A percentile compares a stretch with the other conserved stretches of the same genome.
phyloP scores from a whole-genome alignment of 345 rosid species.

The Bruguiera sexangula region DNA sequence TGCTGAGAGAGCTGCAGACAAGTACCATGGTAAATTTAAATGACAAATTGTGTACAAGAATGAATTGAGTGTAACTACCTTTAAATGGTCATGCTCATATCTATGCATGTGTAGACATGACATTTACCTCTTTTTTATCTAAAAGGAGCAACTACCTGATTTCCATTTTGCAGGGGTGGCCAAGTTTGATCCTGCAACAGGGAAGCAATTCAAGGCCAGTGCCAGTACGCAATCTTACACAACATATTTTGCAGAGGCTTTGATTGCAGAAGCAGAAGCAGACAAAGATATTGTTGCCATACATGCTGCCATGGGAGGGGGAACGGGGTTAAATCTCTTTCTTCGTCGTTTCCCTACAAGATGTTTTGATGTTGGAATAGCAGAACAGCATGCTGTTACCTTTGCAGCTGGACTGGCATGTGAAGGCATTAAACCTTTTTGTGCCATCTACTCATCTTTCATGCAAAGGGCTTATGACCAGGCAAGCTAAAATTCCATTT shows the following conservation, averaged over 20 bases:
- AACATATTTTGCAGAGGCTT: slow-evolving; percentile 89
- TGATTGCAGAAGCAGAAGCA: slow-evolving; percentile 86
- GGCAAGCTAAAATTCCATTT: slow-evolving; percentile 40
- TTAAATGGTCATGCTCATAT: too few relatives aligned
- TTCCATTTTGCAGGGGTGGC: slow-evolving; percentile 60
- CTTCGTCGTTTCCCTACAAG: slow-evolving; percentile 79
- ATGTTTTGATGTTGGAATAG: slow-evolving; percentile 96
- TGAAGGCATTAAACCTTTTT: slow-evolving; percentile 93
- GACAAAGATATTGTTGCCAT: slow-evolving; percentile 86
- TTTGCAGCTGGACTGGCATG: slow-evolving; percentile 98
- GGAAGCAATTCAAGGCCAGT: slow-evolving; percentile 83
- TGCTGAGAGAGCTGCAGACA: slow-evolving; percentile 94
- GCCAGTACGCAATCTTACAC: slow-evolving; percentile 71
- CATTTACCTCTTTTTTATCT: neutral
- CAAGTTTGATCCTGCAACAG: slow-evolving; percentile 91
- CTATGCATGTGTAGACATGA: too few relatives aligned
- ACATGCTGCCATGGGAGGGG: slow-evolving; percentile 99
- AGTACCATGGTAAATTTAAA: slow-evolving; percentile 68
- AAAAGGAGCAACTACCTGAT: neutral
- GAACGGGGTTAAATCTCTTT: slow-evolving; percentile 85
- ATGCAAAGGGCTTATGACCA: slow-evolving; percentile 98
- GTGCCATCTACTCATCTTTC: slow-evolving; percentile 93
- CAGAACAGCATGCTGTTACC: slow-evolving; percentile 97
- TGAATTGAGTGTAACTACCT: neutral
- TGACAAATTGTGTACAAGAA: neutral